These are phyloP conservation scores for Talaromyces sp. DNA, from an alignment of 2,329 filamentous ascomycete species.

Conservation along the genomic window DNA sequence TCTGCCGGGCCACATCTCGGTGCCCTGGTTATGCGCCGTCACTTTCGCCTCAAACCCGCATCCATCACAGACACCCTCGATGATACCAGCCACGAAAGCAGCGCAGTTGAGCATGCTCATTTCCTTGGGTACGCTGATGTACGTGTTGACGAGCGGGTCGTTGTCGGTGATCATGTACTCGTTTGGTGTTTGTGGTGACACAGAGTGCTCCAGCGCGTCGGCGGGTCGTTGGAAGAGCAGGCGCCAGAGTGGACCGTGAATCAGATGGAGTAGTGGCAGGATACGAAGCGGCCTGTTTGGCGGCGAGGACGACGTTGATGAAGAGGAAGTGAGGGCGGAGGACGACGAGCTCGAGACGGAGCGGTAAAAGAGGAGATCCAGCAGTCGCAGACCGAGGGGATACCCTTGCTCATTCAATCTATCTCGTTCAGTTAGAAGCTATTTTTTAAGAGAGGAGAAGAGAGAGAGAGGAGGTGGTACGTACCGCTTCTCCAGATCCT, in stretches of 20 bases:
- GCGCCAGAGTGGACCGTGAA: slow-evolving; percentile 86
- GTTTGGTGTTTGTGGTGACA: slow-evolving; percentile 73
- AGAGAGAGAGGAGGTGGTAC: neutral
- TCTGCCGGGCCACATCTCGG: slow-evolving; percentile 89
- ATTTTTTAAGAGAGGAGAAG: too few species aligned
- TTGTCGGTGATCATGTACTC: slow-evolving; percentile 99
- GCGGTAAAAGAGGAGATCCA: slow-evolving; percentile 90
- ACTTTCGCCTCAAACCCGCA: slow-evolving; percentile 85
- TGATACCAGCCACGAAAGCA: slow-evolving; percentile 87
- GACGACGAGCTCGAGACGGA: slow-evolving; percentile 72
- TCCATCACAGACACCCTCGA: slow-evolving; percentile 93
- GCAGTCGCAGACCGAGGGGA: slow-evolving; percentile 85
- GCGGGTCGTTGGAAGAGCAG: slow-evolving; percentile 88
- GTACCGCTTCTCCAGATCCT: slow-evolving; percentile 86
- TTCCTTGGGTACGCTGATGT: slow-evolving; percentile 87
- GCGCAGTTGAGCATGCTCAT: slow-evolving; percentile 97
- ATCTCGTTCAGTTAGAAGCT: slow-evolving; percentile 63
- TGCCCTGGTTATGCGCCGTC: slow-evolving; percentile 71
- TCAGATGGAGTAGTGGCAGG: slow-evolving; percentile 87
- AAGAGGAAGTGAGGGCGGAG: slow-evolving; percentile 71
- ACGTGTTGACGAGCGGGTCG: slow-evolving; percentile 91
- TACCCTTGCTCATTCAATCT: slow-evolving; percentile 90
- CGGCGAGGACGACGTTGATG: slow-evolving; percentile 62
- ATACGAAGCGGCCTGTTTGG: slow-evolving; percentile 80
- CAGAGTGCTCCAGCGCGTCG: slow-evolving; percentile 85